Evolutionary conservation across 2,329 filamentous ascomycete species (phyloP), one percentile per base, ranked within the genome.

Genomic region (Cryphonectria naterciae): DNA sequence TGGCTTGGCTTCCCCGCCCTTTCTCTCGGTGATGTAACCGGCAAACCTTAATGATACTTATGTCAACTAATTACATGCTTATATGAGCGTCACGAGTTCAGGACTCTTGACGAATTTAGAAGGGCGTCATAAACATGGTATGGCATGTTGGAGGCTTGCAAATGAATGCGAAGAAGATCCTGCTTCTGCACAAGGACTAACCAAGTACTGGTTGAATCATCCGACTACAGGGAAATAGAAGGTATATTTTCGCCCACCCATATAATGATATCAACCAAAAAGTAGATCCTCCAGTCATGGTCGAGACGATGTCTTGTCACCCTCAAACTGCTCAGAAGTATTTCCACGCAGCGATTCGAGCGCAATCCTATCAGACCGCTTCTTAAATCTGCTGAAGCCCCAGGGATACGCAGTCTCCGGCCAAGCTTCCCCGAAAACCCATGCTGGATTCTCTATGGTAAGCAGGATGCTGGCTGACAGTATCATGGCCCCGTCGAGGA

Each of bases 401-500:
- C 63, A 65, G 17, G 41, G n/a, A 43, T 65, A 65, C 25, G 41
- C 17, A 15, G 63, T 65, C 28, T 32, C 43, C 11, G 63, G 43
- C 63, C 63, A 65, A 10, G 63, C 43, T 28, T 22, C 35, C 17
- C 63, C 63, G 35, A 65, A 65, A 1, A 49, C 63, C 43, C 63
- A 65, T n/a, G 25, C 63, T 13, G 63, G 63, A 35, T 65, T 65
- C 43, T 46, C 41, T 13, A 64, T 66, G 17, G 71, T 74, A 32
- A 75, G 52, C 15, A 71, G 77, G 4, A 83, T 69, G n/a, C 80
- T 79, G 2, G 85, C 82, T 17, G 86, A 75, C 4, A 79, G 79
- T 66, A 88, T 84, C 74, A 75, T 75, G 62, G 82, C 81, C n/a
- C 80, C 81, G 76, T 85, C 83, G 8, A 85, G 75, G 1, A 74